Base-by-base conservation (phyloP, 2,329 filamentous ascomycete genomes). In the Alternaria ventricosa region DNA sequence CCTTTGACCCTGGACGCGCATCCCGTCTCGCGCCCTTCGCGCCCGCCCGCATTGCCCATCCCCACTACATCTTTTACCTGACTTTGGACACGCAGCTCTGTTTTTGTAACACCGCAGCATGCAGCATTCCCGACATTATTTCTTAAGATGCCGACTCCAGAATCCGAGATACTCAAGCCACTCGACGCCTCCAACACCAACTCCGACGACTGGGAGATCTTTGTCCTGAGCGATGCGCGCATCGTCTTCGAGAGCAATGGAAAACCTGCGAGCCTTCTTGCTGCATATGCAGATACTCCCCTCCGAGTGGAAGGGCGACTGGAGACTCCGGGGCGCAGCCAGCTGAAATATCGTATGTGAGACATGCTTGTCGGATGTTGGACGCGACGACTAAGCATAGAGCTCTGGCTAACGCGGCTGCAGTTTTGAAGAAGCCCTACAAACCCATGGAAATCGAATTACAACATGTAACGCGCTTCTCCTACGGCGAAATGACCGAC, bases 291-390 rank as follows among this genome's bases (percentile, higher is more conserved):
- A 0, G 82, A 87, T 46, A 87, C 88, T 0, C 90, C 90, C 0
- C 86, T 90, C 60, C 84, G 85, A 7, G 82, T 93, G 12, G 85
- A 86, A 13, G 91, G 91, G 13, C 80, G 81, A 43, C 80, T 92
- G 15, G 82, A 88, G 53, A 36, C 68, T 15, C 71, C 72, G 6
- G 65, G 60, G 20, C 69, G 75, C 7, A 63, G 56, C 10, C 76
- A 80, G 46, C 20, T 60, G n/a, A 74, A 75, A 49, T 74, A 71
- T 56, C 55, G 78, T 78, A 74, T 33, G 76, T 71, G 49, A 50
- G 27, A 41, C 36, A 18, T 41, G 41, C 60, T 41, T 47, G 41
- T 28, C 30, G 25, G 20, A 27, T n/a, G 22, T 15, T 11, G 13
- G 18, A 49, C 25, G 20, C 23, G 27, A 49, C 49, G 22, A 25